phyloP scores from a whole-genome alignment of 257 asterid genomes.

The Linaria vulgaris region DNA sequence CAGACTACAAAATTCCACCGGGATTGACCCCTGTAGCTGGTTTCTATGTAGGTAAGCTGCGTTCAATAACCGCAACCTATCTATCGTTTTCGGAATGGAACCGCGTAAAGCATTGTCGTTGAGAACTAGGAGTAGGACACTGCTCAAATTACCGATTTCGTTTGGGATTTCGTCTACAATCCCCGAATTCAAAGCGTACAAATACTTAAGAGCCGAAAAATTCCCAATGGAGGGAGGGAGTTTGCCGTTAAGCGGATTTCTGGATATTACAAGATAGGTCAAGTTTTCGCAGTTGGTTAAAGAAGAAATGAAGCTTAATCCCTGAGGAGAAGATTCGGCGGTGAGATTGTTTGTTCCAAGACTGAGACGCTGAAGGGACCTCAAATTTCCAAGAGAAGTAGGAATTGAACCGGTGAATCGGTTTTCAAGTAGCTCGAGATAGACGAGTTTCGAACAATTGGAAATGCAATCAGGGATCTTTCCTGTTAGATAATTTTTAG shows the following conservation, averaged over 20 bases:
- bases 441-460: not conserved
- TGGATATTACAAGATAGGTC: not conserved
- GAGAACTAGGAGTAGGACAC: not conserved
- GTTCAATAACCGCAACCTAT: not conserved
- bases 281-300: slow-evolving; percentile 3
- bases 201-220: not conserved
- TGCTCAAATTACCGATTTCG: slow-evolving; percentile 10
- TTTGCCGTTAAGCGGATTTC: not conserved
- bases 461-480: slow-evolving; percentile 5
- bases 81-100: not conserved
- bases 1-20: not conserved
- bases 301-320: slow-evolving; percentile 5
- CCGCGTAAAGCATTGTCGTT: not conserved
- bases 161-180: not conserved
- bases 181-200: not conserved
- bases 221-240: slow-evolving; percentile 1
- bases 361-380: slow-evolving; percentile 7
- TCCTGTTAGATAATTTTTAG: not conserved
- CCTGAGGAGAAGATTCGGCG: not conserved
- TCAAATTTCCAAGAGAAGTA: slow-evolving; percentile 14
- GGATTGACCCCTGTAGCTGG: slow-evolving; percentile 14
- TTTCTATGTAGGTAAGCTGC: not conserved
- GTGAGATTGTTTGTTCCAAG: not conserved
- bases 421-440: not conserved
- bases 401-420: slow-evolving; percentile 6